These are phyloP conservation scores for Saccharomycopsis capsularis DNA, from an alignment of 805 yeast species.

Conservation along the genomic window DNA sequence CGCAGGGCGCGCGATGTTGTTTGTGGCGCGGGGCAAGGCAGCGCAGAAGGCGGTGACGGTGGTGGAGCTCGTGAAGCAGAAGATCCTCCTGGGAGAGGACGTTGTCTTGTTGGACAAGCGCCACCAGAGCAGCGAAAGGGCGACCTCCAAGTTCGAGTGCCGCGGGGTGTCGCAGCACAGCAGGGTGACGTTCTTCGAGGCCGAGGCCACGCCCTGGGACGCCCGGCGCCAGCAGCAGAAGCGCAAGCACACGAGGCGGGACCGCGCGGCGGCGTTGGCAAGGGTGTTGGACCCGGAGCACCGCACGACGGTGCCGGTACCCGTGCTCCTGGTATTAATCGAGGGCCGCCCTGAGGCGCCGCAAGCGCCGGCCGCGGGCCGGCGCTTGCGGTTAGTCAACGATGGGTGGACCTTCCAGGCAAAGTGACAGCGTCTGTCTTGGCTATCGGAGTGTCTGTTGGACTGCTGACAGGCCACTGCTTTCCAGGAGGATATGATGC, in stretches of 20 bases:
- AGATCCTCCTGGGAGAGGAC: neutral
- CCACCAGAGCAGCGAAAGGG: neutral
- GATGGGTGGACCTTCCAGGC: too few relatives aligned
- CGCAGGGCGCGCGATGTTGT: neutral
- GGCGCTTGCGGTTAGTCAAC: too few relatives aligned
- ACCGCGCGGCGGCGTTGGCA: neutral
- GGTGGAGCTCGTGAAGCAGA: conserved; percentile 13
- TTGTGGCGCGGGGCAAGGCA: conserved; percentile 8
- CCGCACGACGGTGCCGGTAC: too few relatives aligned
- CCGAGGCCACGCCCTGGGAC: neutral
- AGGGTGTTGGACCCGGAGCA: too few relatives aligned
- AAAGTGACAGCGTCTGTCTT: too few relatives aligned
- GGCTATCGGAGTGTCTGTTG: too few relatives aligned
- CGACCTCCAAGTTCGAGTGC: neutral
- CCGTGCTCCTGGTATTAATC: too few relatives aligned
- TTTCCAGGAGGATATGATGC: too few relatives aligned
- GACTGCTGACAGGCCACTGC: too few relatives aligned
- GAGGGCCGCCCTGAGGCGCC: too few relatives aligned
- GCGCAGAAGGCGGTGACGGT: conserved; percentile 13
- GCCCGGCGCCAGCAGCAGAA: neutral
- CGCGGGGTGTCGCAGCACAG: neutral
- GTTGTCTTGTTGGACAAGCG: neutral
- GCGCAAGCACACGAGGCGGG: neutral
- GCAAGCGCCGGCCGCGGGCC: too few relatives aligned
- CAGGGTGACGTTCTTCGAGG: neutral